Evolutionary conservation across 495 filamentous ascomycete species (phyloP).

Genomic region (Alectoria sarmentosa): DNA sequence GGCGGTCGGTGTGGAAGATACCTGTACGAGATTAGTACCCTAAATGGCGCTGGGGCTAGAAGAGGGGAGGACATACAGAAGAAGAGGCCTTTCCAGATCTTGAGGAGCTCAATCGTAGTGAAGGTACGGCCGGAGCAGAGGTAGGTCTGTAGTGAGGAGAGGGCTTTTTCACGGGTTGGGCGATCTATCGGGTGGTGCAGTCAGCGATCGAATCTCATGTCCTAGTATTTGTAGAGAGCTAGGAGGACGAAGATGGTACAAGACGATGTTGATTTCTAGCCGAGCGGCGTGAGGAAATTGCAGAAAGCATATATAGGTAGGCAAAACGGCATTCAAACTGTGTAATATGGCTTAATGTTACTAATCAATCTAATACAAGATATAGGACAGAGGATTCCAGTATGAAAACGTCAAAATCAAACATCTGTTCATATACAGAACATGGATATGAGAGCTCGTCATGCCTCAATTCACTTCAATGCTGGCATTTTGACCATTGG

Average conservation of each 20-base stretch:
- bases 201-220: background rate
- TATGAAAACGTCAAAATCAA: background rate
- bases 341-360: background rate
- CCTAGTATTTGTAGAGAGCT: background rate
- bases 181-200: constrained; percentile 50
- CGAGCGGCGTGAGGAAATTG: background rate
- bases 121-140: constrained; percentile 62
- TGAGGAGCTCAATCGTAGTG: constrained; percentile 68
- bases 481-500: background rate
- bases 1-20: constrained; percentile 91
- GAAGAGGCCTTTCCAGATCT: constrained; percentile 96
- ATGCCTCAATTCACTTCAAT: background rate
- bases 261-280: background rate
- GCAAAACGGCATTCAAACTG: background rate
- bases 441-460: background rate
- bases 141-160: constrained; percentile 72
- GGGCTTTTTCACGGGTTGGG: constrained; percentile 70
- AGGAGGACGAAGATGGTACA: background rate
- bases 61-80: constrained; percentile 52
- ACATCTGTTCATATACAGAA: background rate
- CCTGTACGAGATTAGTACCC: constrained; percentile 31
- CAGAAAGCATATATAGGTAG: background rate
- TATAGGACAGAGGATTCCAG: background rate
- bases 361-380: background rate
- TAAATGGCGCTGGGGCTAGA: background rate